Evolutionary conservation across 2,329 filamentous ascomycete genomes (phyloP).

Genomic region (Lasiodiplodia sp.): DNA sequence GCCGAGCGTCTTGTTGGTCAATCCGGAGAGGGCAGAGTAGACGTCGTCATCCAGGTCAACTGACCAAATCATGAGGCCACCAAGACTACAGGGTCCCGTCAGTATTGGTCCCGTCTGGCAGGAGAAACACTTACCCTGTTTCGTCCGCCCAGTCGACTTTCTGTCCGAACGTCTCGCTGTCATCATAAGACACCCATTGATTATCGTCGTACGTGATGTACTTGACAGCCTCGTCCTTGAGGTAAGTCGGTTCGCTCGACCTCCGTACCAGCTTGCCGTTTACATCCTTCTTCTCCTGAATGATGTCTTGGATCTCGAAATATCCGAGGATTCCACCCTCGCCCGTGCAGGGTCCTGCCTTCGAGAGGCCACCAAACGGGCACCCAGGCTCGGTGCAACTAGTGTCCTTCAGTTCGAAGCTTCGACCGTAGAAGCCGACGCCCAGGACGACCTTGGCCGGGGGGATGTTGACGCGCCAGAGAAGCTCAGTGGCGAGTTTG

Average conservation of each 20-base stretch:
- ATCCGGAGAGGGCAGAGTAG: too few relatives aligned
- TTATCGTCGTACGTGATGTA: conserved; percentile 42
- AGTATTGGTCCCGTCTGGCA: too few relatives aligned
- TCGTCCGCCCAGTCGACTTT: conserved; percentile 39
- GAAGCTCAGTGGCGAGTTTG: conserved; percentile 48
- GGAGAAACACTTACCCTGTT: too few relatives aligned
- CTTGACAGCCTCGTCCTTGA: conserved; percentile 43
- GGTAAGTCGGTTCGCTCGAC: conserved; percentile 35
- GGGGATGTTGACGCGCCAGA: conserved; percentile 55
- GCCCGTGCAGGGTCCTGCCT: conserved; percentile 40
- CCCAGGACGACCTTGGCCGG: conserved; percentile 55
- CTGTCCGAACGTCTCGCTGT: conserved; percentile 44
- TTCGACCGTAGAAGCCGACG: conserved; percentile 51
- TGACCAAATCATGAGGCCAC: too few relatives aligned
- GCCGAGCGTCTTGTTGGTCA: too few relatives aligned
- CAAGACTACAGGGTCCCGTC: too few relatives aligned
- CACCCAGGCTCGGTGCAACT: conserved; percentile 38
- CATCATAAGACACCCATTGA: conserved; percentile 54
- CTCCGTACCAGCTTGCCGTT: too few relatives aligned
- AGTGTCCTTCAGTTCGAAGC: conserved; percentile 37
- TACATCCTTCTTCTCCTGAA: conserved; percentile 34
- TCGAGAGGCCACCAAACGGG: conserved; percentile 33
- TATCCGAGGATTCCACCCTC: conserved; percentile 43
- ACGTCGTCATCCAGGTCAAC: too few relatives aligned
- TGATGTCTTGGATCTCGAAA: conserved; percentile 46